Evolutionary conservation across 257 asterid genomes (phyloP), one percentile per base, ranked within the genome.

Genomic region (Capsicum chinense): DNA sequence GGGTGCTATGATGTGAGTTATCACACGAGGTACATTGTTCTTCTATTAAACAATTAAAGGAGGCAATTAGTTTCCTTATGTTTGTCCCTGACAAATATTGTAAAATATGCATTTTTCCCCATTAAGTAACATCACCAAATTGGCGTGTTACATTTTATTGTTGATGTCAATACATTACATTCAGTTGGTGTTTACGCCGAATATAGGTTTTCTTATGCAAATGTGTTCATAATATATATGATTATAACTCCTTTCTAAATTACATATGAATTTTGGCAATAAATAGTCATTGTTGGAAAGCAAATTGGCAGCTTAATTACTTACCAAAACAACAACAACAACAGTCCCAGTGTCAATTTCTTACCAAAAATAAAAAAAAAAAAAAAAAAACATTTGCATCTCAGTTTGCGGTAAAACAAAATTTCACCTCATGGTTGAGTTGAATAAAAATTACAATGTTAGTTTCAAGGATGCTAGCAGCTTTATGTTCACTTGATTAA

Each of bases 121-220:
- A 7, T 71, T 13, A 39, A 39, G 44, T 71, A 71, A n/a, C 59
- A 71, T 47, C 39, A 19, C 58, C 80, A n/a, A 71, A 47, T 71
- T 1, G 9, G 1, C 11, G n/a, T 71, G 35, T 47, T 71, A 71
- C n/a, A 71, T 71, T 47, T 71, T 71, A 17, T 47, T 58, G 56
- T 71, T 71, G 80, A 47, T 71, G 79, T 70, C 5, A 12, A 71
- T 71, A 47, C n/a, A 71, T 71, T 19, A 71, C n/a, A 47, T 6
- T 71, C 35, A 10, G n/a, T 44, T 71, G 58, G 59, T n/a, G 80
- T 73, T 19, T 10, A 73, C 80, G 19, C n/a, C 5, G 12, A 48
- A 19, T 73, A 19, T 73, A 48, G 59, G 42, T 2, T 73, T n/a
- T 12, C n/a, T 73, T 48, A 6, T 48, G 42, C 42, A 47, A 48